Percentiles rank a stretch among this genome's conserved stretches.
Evolutionary conservation across 305 asterid species (phyloP).

Genomic region (Caryopteris hybrid): DNA sequence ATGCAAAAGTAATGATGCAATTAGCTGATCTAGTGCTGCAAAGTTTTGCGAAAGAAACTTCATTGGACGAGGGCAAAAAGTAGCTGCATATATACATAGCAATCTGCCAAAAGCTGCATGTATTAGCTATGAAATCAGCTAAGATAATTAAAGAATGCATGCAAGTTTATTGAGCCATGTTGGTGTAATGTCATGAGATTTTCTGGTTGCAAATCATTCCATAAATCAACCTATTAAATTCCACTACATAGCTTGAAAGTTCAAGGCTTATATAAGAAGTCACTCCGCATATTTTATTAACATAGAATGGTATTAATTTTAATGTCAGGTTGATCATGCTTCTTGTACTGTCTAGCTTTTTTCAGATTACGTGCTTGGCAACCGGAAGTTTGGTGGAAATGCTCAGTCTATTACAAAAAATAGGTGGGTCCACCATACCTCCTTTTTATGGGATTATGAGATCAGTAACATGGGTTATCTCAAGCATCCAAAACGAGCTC

Average conservation of each 20-base stretch:
- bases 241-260: background rate
- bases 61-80: too few relatives aligned
- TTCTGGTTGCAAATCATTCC: too few relatives aligned
- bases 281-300: background rate
- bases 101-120: too few relatives aligned
- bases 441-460: slow-evolving; percentile 90
- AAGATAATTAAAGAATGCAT: background rate
- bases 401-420: slow-evolving; percentile 88
- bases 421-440: slow-evolving; percentile 94
- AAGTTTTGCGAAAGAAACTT: too few relatives aligned
- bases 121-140: background rate
- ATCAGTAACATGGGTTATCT: slow-evolving; percentile 70
- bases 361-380: slow-evolving; percentile 84
- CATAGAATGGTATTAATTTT: background rate
- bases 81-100: too few relatives aligned
- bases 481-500: slow-evolving; percentile 76
- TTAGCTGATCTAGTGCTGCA: too few relatives aligned
- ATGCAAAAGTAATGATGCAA: too few relatives aligned
- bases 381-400: slow-evolving; percentile 87
- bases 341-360: slow-evolving; percentile 2
- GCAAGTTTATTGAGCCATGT: background rate
- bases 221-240: too few relatives aligned
- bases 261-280: background rate
- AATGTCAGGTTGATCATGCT: background rate
- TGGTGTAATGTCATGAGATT: background rate